A percentile compares a stretch with the other conserved stretches of the same genome.
Evolutionary conservation across 768 basidiomycete species (phyloP).

Genomic region (Mycena galopus): DNA sequence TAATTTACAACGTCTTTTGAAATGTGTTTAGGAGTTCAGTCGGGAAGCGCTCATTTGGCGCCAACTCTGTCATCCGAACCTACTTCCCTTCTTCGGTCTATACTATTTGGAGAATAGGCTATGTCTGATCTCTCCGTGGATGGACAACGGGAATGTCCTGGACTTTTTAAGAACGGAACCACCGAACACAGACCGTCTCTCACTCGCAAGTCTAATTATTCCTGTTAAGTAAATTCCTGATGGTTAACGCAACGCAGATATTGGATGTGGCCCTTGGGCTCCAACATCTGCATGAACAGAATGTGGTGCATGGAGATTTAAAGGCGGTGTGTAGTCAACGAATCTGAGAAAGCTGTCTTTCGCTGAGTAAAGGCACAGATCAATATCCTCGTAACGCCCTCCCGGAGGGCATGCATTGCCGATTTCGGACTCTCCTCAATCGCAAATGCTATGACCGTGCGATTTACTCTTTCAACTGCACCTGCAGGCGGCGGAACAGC

Average conservation of each 20-base stretch:
- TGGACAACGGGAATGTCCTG: constrained; percentile 43
- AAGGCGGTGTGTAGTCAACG: constrained; percentile 33
- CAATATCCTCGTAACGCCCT: constrained; percentile 60
- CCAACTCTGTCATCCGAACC: constrained; percentile 38
- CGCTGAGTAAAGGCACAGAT: constrained; percentile 45
- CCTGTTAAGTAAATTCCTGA: not conserved
- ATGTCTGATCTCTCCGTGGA: constrained; percentile 47
- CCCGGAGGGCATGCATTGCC: constrained; percentile 59
- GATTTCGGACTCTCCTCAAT: constrained; percentile 62
- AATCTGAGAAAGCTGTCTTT: not conserved
- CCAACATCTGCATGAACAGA: constrained; percentile 34
- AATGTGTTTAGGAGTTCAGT: constrained; percentile 20
- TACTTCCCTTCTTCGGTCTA: constrained; percentile 41
- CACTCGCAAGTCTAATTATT: constrained; percentile 12
- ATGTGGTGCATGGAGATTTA: constrained; percentile 40
- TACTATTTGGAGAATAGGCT: constrained; percentile 33
- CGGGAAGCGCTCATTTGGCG: constrained; percentile 40
- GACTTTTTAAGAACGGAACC: constrained; percentile 23
- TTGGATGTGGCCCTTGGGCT: constrained; percentile 35
- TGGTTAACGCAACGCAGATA: constrained; percentile 12
- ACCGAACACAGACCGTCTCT: not conserved
- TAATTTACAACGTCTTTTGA: not conserved
- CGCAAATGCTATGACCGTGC: constrained; percentile 36
- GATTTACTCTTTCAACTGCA: constrained; percentile 36
- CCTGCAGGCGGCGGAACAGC: constrained; percentile 44